These are phyloP conservation scores for Saprolegnia parasitica DNA, from an alignment of 352 stramenopile species.

Conservation along the genomic window DNA sequence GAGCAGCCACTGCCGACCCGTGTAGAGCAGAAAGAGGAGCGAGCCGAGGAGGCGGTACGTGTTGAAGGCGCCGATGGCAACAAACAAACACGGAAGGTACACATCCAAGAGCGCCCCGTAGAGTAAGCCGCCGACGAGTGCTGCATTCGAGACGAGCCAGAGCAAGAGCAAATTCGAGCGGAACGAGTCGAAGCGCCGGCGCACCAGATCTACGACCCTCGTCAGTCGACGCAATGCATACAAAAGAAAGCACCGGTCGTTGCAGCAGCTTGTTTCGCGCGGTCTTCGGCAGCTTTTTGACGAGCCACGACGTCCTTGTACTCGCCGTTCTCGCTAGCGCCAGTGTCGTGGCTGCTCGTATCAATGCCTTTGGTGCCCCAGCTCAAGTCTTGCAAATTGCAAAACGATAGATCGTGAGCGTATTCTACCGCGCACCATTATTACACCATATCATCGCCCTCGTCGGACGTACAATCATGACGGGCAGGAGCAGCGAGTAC, in stretches of 20 bases:
- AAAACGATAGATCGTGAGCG: slow-evolving; percentile 34
- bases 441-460: not conserved
- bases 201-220: not conserved
- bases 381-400: slow-evolving; percentile 31
- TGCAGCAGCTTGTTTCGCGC: not conserved
- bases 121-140: not conserved
- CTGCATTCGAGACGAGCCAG: not conserved
- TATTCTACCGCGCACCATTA: slow-evolving; percentile 13
- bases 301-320: not conserved
- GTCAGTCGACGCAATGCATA: not conserved
- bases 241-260: not conserved
- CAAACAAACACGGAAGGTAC: not conserved
- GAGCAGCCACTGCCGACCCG: not conserved
- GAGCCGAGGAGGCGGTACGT: not conserved
- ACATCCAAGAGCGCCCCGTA: not conserved
- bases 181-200: not conserved
- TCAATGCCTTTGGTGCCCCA: slow-evolving; percentile 29
- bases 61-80: slow-evolving; percentile 5
- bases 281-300: not conserved
- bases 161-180: not conserved
- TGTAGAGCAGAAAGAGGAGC: not conserved
- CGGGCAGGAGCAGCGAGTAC: slow-evolving; percentile 21
- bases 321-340: not conserved
- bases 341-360: not conserved
- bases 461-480: slow-evolving; percentile 20